These are phyloP conservation scores for Clonostachys sp. DNA, from an alignment of 2,329 filamentous ascomycete genomes.

Conservation along the genomic window DNA sequence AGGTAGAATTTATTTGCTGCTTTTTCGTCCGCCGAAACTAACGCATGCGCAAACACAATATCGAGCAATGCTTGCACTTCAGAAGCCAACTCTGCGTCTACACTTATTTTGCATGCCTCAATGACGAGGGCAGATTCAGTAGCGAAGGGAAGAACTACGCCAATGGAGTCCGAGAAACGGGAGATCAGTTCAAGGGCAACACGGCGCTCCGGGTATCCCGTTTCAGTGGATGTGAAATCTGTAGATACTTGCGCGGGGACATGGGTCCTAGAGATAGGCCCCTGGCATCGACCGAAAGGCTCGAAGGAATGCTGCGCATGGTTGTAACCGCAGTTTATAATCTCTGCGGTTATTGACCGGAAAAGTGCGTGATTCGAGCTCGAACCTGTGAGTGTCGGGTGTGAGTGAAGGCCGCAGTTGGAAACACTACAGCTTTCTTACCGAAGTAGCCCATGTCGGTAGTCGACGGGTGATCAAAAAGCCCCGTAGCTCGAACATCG, in stretches of 20 bases:
- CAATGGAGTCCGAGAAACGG: constrained; percentile 18
- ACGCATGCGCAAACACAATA: constrained; percentile 19
- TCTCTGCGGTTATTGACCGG: constrained; percentile 13
- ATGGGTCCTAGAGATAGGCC: not conserved
- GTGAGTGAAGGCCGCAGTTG: not conserved
- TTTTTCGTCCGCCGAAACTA: constrained; percentile 9
- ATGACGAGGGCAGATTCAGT: constrained; percentile 10
- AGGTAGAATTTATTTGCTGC: constrained; percentile 17
- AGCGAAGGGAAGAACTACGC: constrained; percentile 13
- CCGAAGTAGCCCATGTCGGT: constrained; percentile 17
- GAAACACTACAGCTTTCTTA: constrained; percentile 1
- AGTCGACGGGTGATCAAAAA: constrained; percentile 17
- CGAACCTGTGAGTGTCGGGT: constrained; percentile 9
- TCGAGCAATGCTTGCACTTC: constrained; percentile 11
- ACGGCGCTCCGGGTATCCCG: not conserved
- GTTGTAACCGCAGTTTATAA: constrained; percentile 13
- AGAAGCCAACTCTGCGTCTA: too few relatives aligned
- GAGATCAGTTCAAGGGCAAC: constrained; percentile 3
- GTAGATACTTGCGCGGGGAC: not conserved
- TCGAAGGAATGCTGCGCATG: constrained; percentile 5
- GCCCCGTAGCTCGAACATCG: constrained; percentile 17
- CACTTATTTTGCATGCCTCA: constrained; percentile 8
- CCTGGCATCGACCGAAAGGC: constrained; percentile 1
- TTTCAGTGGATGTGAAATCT: not conserved
- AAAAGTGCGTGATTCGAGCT: constrained; percentile 22